Conservation (phyloP, 768 basidiomycete species). For the Psilocybe azurescens region DNA sequence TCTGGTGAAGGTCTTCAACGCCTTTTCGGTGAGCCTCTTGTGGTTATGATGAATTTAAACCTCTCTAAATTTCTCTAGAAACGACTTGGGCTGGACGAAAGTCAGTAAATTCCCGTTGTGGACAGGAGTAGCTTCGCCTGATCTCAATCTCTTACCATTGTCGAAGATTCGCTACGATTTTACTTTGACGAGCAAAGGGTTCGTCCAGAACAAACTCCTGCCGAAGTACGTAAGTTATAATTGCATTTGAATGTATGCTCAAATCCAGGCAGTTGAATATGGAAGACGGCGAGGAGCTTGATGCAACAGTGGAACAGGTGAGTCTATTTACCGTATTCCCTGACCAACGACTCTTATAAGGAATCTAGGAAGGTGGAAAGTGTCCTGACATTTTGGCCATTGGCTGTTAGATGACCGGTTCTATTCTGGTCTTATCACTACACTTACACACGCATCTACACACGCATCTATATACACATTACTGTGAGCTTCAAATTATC, state of each 20-base stretch:
- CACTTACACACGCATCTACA: no score
- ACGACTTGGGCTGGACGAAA: slow-evolving; percentile 15
- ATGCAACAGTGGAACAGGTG: slow-evolving; percentile 59
- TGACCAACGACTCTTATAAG: not conserved
- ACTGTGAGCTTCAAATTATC: not conserved
- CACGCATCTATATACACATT: not conserved
- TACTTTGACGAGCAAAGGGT: slow-evolving; percentile 12
- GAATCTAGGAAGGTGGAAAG: slow-evolving; percentile 9
- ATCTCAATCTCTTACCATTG: not conserved
- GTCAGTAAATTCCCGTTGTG: not conserved
- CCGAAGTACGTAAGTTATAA: slow-evolving; percentile 5
- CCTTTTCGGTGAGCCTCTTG: slow-evolving; percentile 24
- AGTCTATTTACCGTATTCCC: slow-evolving; percentile 10
- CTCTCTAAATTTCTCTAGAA: slow-evolving; percentile 3
- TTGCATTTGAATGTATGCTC: not conserved
- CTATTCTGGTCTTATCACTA: no score
- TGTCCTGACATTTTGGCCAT: not conserved
- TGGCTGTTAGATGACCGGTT: slow-evolving; percentile 2
- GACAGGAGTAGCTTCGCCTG: not conserved
- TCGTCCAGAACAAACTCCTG: slow-evolving; percentile 19
- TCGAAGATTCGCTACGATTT: slow-evolving; percentile 14
- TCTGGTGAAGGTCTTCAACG: slow-evolving; percentile 23
- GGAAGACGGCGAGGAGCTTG: slow-evolving; percentile 67
- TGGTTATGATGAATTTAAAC: not conserved
- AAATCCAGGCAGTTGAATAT: slow-evolving; percentile 43